Base-by-base conservation (phyloP, 139 green algal species). In the Auxenochlorella pyrenoidosa region DNA sequence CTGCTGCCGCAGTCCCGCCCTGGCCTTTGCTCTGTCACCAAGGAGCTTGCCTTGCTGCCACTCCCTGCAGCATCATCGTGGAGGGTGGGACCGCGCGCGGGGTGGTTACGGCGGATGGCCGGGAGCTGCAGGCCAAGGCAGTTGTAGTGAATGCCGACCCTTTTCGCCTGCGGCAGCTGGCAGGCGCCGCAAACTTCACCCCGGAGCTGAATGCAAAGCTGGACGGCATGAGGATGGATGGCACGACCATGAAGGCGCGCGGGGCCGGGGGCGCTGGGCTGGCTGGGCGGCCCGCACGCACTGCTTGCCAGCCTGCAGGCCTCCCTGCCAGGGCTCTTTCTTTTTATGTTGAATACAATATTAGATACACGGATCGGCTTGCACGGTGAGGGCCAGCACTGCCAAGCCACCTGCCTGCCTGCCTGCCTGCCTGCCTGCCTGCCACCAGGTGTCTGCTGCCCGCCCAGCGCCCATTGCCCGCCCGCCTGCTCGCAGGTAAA, bases 121-220 rank as follows among this genome's bases (percentile, higher is more conserved):
- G 38, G 66, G 73, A 86, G 66, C 63, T 90, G 44, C 38, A 54
- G 19, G 91, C 85, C 1, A 84, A 73, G 43, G 91, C 78, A 15
- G 91, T 94, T 28, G 30, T 94, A 24, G 90, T 90, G 5, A 90
- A 90, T 43, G 88, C 90, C 22, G 93, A 95, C 88, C 92, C 92
- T 18, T 95, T 93, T 47, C 47, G 65, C 32, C 75, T 92, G 66
- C 81, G 82, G 5, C 22, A 90, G 13, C 85, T 94, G 78, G 77
- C 79, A 30, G 72, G 78, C 75, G 80, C 32, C 3, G 66, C 41
- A 5, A n/a, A 38, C 75, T 91, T 95, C 38, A 71, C 65, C 15
- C 6, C 80, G 18, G 72, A 87, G 8, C 91, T 94, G 84, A 92
- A 94, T 78, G 43, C 40, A 13, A 38, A 51, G 63, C 68, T 95